These are phyloP conservation scores for Geranium rotundifolium DNA, from an alignment of 345 rosid species.

Conservation along the genomic window DNA sequence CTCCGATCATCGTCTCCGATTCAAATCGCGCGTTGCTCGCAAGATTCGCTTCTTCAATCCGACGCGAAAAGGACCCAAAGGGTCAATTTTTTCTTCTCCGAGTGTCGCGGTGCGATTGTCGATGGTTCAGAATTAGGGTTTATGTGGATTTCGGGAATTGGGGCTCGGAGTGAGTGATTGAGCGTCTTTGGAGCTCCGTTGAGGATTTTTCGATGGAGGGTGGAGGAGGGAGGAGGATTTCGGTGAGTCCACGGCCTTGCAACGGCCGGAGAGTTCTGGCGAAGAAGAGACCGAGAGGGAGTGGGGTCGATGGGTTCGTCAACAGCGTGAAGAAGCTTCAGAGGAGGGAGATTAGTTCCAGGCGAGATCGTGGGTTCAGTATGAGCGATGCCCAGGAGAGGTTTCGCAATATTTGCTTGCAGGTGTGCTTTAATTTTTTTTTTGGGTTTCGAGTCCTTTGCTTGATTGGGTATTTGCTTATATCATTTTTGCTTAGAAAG, in stretches of 20 bases:
- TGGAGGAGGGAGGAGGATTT: constrained; percentile 39
- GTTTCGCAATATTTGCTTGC: constrained; percentile 76
- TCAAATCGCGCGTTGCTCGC: too few species aligned
- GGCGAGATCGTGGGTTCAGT: constrained; percentile 63
- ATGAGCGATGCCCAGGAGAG: constrained; percentile 73
- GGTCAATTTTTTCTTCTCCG: too few species aligned
- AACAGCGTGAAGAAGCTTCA: constrained; percentile 82
- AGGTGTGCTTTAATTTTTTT: constrained; percentile 17
- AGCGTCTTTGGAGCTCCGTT: too few species aligned
- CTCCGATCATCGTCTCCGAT: too few species aligned
- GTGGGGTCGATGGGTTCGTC: constrained; percentile 39
- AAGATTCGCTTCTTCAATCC: too few species aligned
- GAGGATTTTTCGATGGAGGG: background rate
- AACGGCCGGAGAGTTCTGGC: constrained; percentile 49
- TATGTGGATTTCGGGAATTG: too few species aligned
- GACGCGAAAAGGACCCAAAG: too few species aligned
- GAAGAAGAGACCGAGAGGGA: constrained; percentile 37
- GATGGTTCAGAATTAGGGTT: too few species aligned
- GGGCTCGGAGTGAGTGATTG: too few species aligned
- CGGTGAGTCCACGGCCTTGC: constrained; percentile 50
- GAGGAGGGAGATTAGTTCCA: constrained; percentile 72
- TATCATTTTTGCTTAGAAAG: background rate
- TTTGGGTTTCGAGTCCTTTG: too few species aligned
- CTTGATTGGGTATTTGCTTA: background rate
- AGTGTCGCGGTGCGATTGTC: too few species aligned